A percentile compares a stretch with the other conserved stretches of the same genome.
Evolutionary conservation across 768 basidiomycete genomes (phyloP).

Genomic region (Cubamyces lactineus): DNA sequence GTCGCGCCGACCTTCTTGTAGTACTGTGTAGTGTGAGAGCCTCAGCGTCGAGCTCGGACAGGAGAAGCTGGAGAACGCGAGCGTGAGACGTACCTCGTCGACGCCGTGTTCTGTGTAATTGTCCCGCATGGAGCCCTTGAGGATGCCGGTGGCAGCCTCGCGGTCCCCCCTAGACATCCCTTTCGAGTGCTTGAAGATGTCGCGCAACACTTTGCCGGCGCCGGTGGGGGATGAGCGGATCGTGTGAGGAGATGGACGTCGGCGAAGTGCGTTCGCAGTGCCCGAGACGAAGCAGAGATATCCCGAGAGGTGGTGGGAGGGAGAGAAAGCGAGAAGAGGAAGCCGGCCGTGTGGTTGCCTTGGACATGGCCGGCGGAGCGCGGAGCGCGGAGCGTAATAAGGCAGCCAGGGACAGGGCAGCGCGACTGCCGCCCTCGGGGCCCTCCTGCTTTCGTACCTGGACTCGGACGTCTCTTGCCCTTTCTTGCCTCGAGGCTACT

Average conservation of each 20-base stretch:
- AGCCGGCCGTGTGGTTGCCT: constrained; percentile 1
- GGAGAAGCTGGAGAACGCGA: neutral
- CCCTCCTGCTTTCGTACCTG: neutral
- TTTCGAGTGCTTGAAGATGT: constrained; percentile 15
- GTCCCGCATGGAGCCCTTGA: constrained; percentile 50
- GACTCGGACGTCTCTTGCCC: neutral
- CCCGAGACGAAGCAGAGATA: neutral
- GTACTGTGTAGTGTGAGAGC: constrained; percentile 43
- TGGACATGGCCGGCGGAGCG: constrained; percentile 10
- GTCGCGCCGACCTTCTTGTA: constrained; percentile 66
- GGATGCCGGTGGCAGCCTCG: constrained; percentile 29
- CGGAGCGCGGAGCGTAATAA: neutral
- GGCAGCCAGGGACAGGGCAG: neutral
- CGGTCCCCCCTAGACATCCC: constrained; percentile 33
- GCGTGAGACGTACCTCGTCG: constrained; percentile 46
- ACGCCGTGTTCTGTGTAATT: constrained; percentile 60
- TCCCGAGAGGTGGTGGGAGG: neutral
- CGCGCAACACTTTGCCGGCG: constrained; percentile 21
- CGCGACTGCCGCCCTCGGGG: neutral
- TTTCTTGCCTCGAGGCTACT: constrained; percentile 1
- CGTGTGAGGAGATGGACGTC: neutral
- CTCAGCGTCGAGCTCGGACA: neutral
- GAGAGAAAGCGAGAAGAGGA: neutral
- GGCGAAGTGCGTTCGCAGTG: neutral
- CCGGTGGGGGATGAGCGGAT: neutral